These are phyloP conservation scores for Penicillium verrucosum DNA, from an alignment of 2,329 filamentous ascomycete genomes.

Conservation along the genomic window DNA sequence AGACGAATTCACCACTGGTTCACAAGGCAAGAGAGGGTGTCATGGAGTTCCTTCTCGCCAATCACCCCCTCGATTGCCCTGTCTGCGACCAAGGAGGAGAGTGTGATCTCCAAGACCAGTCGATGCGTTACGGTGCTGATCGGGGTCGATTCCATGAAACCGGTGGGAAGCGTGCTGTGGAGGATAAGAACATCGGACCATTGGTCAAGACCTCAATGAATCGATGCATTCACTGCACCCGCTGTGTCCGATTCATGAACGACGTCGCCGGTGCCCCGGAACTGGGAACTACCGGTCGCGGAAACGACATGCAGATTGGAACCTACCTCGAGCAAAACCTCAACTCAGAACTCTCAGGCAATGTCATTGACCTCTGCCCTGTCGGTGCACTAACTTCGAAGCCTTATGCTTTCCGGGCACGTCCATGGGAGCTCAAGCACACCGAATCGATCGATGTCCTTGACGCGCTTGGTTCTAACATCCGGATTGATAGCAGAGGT, in stretches of 20 bases:
- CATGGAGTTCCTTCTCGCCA: slow-evolving; percentile 97
- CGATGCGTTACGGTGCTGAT: slow-evolving; percentile 96
- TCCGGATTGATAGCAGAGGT: slow-evolving; percentile 87
- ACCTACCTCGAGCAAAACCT: slow-evolving; percentile 95
- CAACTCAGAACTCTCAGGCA: slow-evolving; percentile 91
- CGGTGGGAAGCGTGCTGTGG: slow-evolving; percentile 91
- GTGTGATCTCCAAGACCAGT: slow-evolving; percentile 98
- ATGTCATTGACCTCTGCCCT: slow-evolving; percentile 96
- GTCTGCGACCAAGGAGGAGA: slow-evolving; percentile 99
- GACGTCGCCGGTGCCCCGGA: slow-evolving; percentile 95
- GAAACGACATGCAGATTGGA: slow-evolving; percentile 96
- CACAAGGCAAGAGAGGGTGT: slow-evolving; percentile 98
- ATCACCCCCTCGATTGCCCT: slow-evolving; percentile 93
- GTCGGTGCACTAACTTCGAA: slow-evolving; percentile 96
- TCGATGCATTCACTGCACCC: slow-evolving; percentile 97
- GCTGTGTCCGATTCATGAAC: slow-evolving; percentile 96
- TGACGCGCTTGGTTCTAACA: slow-evolving; percentile 89
- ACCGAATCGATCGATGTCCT: slow-evolving; percentile 94
- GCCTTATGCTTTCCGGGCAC: slow-evolving; percentile 93
- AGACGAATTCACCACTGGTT: slow-evolving; percentile 91
- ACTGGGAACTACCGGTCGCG: slow-evolving; percentile 88
- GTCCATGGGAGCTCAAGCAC: slow-evolving; percentile 96
- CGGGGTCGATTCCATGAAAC: slow-evolving; percentile 95
- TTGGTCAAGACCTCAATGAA: slow-evolving; percentile 99
- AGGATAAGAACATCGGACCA: slow-evolving; percentile 99